Conservation (phyloP, 1,284 basidiomycete genomes). For the Heterobasidion irregulare region DNA sequence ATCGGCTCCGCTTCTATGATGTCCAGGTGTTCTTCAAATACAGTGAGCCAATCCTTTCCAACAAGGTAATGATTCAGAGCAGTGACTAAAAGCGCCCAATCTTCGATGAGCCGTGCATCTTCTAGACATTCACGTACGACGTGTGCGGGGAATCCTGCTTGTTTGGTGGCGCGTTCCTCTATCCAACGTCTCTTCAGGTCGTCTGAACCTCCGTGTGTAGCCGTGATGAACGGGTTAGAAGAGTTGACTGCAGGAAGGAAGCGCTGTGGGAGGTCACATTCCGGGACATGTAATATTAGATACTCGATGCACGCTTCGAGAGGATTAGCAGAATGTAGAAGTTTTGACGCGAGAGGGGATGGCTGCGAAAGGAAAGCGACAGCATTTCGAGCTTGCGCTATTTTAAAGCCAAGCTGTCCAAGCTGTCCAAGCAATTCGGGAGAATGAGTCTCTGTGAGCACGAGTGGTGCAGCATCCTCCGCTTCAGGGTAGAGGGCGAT, state of each 20-base stretch:
- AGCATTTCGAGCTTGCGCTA: conserved; percentile 39
- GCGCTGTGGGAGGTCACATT: conserved; percentile 66
- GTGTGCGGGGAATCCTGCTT: conserved; percentile 78
- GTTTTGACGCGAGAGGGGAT: conserved; percentile 41
- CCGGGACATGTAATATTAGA: conserved; percentile 67
- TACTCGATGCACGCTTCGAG: conserved; percentile 70
- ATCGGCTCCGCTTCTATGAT: conserved; percentile 28
- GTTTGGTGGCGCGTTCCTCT: conserved; percentile 74
- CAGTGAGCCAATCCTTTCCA: conserved; percentile 26
- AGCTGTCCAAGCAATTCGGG: conserved; percentile 36
- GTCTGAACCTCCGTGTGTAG: conserved; percentile 48
- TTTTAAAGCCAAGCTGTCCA: conserved; percentile 47
- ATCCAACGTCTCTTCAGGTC: conserved; percentile 77
- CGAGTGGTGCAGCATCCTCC: conserved; percentile 32
- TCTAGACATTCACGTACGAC: conserved; percentile 52
- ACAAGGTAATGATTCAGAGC: conserved; percentile 41
- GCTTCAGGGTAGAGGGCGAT: conserved; percentile 45
- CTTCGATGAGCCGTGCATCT: conserved; percentile 29
- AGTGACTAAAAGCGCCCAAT: conserved; percentile 43
- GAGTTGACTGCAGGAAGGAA: conserved; percentile 59
- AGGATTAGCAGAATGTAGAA: conserved; percentile 39
- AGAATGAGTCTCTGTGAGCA: conserved; percentile 39
- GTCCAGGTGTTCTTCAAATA: not conserved
- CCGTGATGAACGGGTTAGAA: conserved; percentile 61
- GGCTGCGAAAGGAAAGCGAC: conserved; percentile 42